Conservation (phyloP, 257 asterid species). For the Solanum gracilifrons region DNA sequence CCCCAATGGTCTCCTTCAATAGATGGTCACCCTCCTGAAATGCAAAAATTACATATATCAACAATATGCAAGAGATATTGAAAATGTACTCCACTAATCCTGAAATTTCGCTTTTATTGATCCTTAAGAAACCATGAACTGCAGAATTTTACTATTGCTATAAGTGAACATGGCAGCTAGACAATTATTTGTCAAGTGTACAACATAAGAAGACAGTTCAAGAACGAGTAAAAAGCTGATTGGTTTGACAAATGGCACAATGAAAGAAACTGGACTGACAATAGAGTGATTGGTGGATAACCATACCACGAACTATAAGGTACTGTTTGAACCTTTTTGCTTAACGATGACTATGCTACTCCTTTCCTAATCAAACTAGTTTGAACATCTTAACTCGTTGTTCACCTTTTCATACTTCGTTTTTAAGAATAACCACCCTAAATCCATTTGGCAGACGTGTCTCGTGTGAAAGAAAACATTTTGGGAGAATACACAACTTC, state of each 20-base stretch:
- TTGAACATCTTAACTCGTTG: not conserved
- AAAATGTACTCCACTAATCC: not conserved
- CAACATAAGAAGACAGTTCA: not conserved
- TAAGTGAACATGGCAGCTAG: not conserved
- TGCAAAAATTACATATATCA: not conserved
- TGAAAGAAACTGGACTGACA: not conserved
- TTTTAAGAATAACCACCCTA: not conserved
- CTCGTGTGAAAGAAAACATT: not conserved
- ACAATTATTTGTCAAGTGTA: not conserved
- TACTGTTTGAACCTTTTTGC: not conserved
- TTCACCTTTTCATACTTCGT: not conserved
- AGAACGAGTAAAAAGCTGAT: not conserved
- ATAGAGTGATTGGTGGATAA: not conserved
- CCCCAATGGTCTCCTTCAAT: constrained; percentile 36
- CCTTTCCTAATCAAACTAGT: not conserved
- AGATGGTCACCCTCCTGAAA: constrained; percentile 44
- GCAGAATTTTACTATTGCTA: not conserved
- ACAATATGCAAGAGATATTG: not conserved
- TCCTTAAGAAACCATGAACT: not conserved
- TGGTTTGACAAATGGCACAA: not conserved
- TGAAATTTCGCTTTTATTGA: not conserved
- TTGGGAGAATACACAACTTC: not conserved
- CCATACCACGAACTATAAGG: not conserved
- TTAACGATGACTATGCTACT: not conserved
- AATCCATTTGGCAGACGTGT: not conserved